Base-by-base conservation (phyloP, 1,284 basidiomycete genomes). In the Sanguinoderma infundibulare region DNA sequence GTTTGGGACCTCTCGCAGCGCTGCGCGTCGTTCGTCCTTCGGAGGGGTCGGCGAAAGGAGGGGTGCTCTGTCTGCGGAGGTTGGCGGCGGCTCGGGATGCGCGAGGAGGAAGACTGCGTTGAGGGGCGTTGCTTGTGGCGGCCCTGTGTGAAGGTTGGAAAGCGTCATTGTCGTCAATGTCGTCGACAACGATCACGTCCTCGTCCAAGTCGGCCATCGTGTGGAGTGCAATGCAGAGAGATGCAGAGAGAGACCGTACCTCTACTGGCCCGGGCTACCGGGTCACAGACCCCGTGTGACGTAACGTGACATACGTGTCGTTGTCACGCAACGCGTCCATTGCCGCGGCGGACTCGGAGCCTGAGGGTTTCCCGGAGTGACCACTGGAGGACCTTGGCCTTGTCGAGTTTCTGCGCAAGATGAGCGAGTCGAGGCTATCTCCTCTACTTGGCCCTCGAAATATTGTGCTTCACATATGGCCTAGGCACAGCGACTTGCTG, bases 161-260 rank as follows among this genome's bases (percentile, higher is more conserved):
- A 0, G 73, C 66, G 35, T 70, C 70, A 60, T 67, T 62, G 57
- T 78, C 76, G 51, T 80, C 80, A 53, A 82, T 70, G 73, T 89
- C 87, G 70, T 89, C 87, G 22, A 89, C 81, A 53, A 89, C 81
- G 63, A 88, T 87, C 63, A 87, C 77, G 73, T 89, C 87, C 57
- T 89, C 85, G 68, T 88, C 86, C 20, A 57, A 7, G 50, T 63
- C 64, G n/a, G 60, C 62, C 62, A 63, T 61, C 40, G 55, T 50
- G 55, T 12, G 34, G 44, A 49, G 55, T 17, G 51, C 44, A 28
- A 54, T 52, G 55, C 39, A 47, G 40, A 22, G 12, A 44, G 39
- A 20, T 30, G 2, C 28, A 36, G 5, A 34, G 12, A 24, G 46
- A 44, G 34, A 22, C 52, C 8, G 24, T n/a, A 22, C 34, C 8